Evolutionary conservation across 176 grass and related monocot species (phyloP), one percentile per base, ranked within the genome.

Genomic region (Phragmites australis): DNA sequence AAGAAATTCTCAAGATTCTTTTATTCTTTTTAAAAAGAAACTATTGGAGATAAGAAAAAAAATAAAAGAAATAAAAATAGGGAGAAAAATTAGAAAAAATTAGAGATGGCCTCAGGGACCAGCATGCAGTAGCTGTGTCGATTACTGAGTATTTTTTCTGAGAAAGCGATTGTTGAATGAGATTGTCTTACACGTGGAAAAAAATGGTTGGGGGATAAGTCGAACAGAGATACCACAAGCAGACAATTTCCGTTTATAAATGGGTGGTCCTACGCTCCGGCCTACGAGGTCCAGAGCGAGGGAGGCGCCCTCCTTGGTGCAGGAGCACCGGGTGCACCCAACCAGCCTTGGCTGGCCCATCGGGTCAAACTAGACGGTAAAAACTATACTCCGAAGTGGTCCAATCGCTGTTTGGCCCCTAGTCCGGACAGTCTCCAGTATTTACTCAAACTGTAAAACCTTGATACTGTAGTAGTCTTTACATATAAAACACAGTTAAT

Each of bases 161-260:
- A 23, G 19, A 60, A 59, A 81, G 75, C 19, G 44, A 78, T 48
- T 21, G 42, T 26, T 31, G 19, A n/a, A 6, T 34, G 27, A n/a
- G 17, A 48, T 77, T 63, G 47, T 56, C 57, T 48, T 48, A 77
- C 75, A 78, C 60, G 30, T 65, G 76, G 60, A n/a, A 4, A n/a
- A 4, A 23, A 29, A n/a, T 7, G 29, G 7, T 62, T 17, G 17
- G 59, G 2, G 27, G 32, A 32, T 18, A 64, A 11, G 31, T 31
- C 12, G 19, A 50, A 7, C 44, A 26, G n/a, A 59, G 15, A 48
- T 42, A 1, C 29, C 68, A 50, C 43, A 14, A 9, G 14, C 31
- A 5, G 15, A 72, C 43, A 58, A 5, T 23, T 30, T 72, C 14
- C 14, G 54, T 39, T 19, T 49, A 4, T 39, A 4, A 29, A 34